These are phyloP conservation scores for Actinomucor elegans DNA, from an alignment of 371 early-diverging fungal genomes.

Conservation along the genomic window DNA sequence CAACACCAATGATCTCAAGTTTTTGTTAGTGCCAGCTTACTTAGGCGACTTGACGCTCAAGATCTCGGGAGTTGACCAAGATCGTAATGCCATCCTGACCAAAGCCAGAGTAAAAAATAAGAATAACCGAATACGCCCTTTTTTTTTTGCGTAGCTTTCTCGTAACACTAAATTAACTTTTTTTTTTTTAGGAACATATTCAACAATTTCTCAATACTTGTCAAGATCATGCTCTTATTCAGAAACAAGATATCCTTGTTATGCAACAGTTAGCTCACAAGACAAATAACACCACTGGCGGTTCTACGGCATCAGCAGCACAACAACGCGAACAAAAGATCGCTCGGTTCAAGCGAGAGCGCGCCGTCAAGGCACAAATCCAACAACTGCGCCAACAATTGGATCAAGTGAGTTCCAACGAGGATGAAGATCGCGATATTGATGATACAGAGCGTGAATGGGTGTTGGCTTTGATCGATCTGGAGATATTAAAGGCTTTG, in stretches of 20 bases:
- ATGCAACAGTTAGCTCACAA: slow-evolving; percentile 27
- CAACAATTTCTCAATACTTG: slow-evolving; percentile 57
- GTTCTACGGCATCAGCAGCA: slow-evolving; percentile 16
- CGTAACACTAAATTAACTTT: not conserved
- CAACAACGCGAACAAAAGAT: slow-evolving; percentile 74
- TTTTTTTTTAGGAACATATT: slow-evolving; percentile 29
- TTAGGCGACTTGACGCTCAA: slow-evolving; percentile 71
- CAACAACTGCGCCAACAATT: slow-evolving; percentile 40
- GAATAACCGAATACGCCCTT: not conserved
- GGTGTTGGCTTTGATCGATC: slow-evolving; percentile 58
- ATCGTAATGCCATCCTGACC: slow-evolving; percentile 48
- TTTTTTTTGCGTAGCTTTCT: not conserved
- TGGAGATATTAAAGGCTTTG: slow-evolving; percentile 61
- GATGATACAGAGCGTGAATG: slow-evolving; percentile 71
- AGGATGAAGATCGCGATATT: slow-evolving; percentile 51
- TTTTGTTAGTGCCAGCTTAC: slow-evolving; percentile 75
- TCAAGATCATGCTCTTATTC: slow-evolving; percentile 63
- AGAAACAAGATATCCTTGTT: slow-evolving; percentile 41
- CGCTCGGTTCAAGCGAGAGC: slow-evolving; percentile 74
- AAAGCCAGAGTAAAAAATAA: slow-evolving; percentile 47
- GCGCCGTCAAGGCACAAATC: slow-evolving; percentile 58
- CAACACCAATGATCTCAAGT: slow-evolving; percentile 77
- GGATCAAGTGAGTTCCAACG: slow-evolving; percentile 9
- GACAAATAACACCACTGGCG: slow-evolving; percentile 12
- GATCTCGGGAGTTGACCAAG: slow-evolving; percentile 27